Evolutionary conservation across 768 basidiomycete species (phyloP).

Genomic region (Terana coerulea): DNA sequence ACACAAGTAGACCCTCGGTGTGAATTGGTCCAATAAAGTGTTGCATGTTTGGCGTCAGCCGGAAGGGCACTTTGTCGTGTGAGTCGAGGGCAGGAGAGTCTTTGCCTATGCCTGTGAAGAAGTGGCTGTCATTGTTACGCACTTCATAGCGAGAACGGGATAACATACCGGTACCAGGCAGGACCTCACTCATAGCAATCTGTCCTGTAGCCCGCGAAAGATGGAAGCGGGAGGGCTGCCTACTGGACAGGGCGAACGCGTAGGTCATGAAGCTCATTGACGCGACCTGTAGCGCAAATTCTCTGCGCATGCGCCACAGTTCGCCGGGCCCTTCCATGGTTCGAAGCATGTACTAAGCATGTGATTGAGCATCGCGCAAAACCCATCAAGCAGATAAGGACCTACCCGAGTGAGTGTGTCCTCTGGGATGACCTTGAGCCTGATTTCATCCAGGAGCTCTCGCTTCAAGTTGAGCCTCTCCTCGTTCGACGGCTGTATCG

Average conservation of each 20-base stretch:
- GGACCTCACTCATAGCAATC: slow-evolving; percentile 89
- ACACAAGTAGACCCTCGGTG: slow-evolving; percentile 84
- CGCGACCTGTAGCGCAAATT: slow-evolving; percentile 89
- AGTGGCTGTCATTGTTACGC: no score
- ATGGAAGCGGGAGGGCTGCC: slow-evolving; percentile 82
- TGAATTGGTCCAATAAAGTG: slow-evolving; percentile 85
- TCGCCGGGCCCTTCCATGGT: slow-evolving; percentile 82
- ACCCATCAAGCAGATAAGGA: slow-evolving; percentile 9
- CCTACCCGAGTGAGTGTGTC: slow-evolving; percentile 78
- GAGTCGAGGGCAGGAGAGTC: slow-evolving; percentile 66
- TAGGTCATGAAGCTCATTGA: slow-evolving; percentile 91
- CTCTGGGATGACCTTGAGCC: slow-evolving; percentile 85
- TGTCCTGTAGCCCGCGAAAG: slow-evolving; percentile 86
- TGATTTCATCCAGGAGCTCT: slow-evolving; percentile 86
- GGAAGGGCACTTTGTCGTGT: slow-evolving; percentile 91
- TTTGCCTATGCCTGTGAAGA: no score
- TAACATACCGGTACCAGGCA: slow-evolving; percentile 72
- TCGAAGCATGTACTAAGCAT: slow-evolving; percentile 78
- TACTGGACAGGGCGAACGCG: slow-evolving; percentile 76
- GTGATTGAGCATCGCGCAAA: background rate
- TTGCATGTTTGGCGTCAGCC: slow-evolving; percentile 96
- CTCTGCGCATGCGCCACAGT: slow-evolving; percentile 96
- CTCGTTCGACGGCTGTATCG: slow-evolving; percentile 48
- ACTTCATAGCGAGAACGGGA: no score
- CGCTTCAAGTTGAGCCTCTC: slow-evolving; percentile 73